Percentiles rank a stretch among this genome's conserved stretches.
Conservation (phyloP, 2,329 filamentous ascomycete species). For the Calonectria hongkongensis region DNA sequence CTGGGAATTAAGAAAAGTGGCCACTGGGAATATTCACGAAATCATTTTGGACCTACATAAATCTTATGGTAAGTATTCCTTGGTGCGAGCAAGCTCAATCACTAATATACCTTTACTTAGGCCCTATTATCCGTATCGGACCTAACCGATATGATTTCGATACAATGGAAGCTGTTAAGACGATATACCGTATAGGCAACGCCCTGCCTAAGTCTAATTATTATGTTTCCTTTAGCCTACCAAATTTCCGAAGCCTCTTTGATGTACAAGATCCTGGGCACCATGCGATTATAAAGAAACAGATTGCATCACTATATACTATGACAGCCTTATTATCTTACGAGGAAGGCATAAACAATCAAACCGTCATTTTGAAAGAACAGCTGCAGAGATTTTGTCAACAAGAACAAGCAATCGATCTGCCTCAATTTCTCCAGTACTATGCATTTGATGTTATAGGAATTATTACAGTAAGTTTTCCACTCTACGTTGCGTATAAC, state of each 20-base stretch:
- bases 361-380: background rate
- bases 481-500: too few species aligned
- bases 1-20: background rate
- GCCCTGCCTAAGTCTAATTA: background rate
- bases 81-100: background rate
- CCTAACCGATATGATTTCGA: conserved; percentile 7
- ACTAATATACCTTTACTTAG: background rate
- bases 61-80: background rate
- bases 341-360: background rate
- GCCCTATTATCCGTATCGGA: background rate
- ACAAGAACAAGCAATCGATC: background rate
- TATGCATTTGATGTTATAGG: background rate
- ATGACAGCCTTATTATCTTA: background rate
- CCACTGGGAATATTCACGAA: background rate
- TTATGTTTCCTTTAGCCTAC: background rate
- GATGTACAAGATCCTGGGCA: background rate
- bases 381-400: background rate
- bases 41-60: background rate
- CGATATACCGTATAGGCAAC: background rate
- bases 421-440: background rate
- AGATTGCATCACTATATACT: background rate
- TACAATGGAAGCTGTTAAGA: background rate
- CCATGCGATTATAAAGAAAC: background rate
- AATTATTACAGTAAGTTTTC: background rate
- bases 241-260: background rate